phyloP scores from a whole-genome alignment of 345 rosid genomes.

The Eutrema heterophyllum region DNA sequence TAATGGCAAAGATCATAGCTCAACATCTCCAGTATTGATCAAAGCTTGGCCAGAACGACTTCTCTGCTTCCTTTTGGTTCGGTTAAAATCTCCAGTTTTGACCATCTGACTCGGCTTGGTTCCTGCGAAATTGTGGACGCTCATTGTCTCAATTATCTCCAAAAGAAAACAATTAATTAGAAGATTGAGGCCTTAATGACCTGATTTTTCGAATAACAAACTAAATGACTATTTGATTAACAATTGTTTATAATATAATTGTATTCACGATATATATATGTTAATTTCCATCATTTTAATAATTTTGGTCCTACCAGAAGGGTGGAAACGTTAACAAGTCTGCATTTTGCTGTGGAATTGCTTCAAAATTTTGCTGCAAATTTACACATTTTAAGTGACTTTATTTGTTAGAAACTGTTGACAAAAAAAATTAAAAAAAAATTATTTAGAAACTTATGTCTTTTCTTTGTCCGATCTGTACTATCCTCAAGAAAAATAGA shows the following conservation, averaged over 20 bases:
- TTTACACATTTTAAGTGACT: neutral
- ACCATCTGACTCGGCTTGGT: slow-evolving; percentile 6
- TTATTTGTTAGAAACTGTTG: neutral
- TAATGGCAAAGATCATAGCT: neutral
- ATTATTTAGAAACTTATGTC: slow-evolving; percentile 12
- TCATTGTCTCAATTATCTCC: neutral
- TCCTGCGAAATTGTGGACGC: neutral
- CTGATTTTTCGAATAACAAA: neutral
- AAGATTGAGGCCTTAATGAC: neutral
- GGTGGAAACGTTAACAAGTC: slow-evolving; percentile 86
- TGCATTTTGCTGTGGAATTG: slow-evolving; percentile 70
- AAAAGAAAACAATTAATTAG: neutral
- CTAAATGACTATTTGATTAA: neutral
- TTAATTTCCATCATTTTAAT: neutral
- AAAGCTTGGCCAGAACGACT: neutral
- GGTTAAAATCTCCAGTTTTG: slow-evolving; percentile 7
- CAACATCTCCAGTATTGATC: neutral
- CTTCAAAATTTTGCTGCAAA: slow-evolving; percentile 65
- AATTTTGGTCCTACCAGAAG: slow-evolving; percentile 54
- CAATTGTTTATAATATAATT: neutral
- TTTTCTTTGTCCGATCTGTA: neutral
- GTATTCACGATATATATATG: neutral
- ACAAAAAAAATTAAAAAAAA: too few species aligned
- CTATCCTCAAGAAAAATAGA: too few species aligned
- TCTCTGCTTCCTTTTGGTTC: slow-evolving; percentile 1